Base-by-base conservation (phyloP, 768 basidiomycete genomes). In the Serendipita sp. region DNA sequence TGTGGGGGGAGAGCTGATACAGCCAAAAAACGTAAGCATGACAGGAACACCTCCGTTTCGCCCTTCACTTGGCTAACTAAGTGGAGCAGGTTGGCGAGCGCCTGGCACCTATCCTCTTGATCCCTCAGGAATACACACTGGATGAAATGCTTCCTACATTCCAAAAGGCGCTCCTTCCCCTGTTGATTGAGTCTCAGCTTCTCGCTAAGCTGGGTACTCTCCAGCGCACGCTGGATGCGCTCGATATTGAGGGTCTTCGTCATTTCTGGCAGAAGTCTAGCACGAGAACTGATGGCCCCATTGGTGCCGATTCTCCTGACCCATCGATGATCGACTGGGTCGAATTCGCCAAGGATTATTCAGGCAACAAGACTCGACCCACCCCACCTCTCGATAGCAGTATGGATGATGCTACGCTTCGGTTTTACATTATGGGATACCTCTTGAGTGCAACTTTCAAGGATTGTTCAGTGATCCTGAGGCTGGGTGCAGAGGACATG, bases 391-490 rank as follows among this genome's bases (percentile, higher is more conserved):
- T 73, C 23, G 79, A 78, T 32, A 70, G 70, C 44, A 72, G 7
- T 11, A 65, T 38, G 7, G 1, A 3, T n/a, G 10, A 76, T 28
- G 72, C 75, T 28, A 71, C 83, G 66, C 73, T 89, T 58, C 80
- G 82, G 45, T 81, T 87, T 68, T 82, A 86, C 68, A 71, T 85
- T 46, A 75, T 89, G 54, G 85, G 89, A 5, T 90, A 90, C 73
- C 76, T 92, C 23, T 84, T 97, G 63, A 91, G 91, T 3, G 91
- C 91, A 30, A 89, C 89, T 3, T 92, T 99, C 80, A 99, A 99
- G 73, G 95, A 99, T 73, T 99, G 95, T 75, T 96, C 94, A 0
- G 65, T 88, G 63, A 82, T 88, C 64, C 67, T 85, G 44, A 75
- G 77, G 23, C 66, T 76, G 32, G 63, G 8, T 70, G 64, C 66